phyloP scores from a whole-genome alignment of 768 basidiomycete species.

The Dioszegia aurantiaca region DNA sequence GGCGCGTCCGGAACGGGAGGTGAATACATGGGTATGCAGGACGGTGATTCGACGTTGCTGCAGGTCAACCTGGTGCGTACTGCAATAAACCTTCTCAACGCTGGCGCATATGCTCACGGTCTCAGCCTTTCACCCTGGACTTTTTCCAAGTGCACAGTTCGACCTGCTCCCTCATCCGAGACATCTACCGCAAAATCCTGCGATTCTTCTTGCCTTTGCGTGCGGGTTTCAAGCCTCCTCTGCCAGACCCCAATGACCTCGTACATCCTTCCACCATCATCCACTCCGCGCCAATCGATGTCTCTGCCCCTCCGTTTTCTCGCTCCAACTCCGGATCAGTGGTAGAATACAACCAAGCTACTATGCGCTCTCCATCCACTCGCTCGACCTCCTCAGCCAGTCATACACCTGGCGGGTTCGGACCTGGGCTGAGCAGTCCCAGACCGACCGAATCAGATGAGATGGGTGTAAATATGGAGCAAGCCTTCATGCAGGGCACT shows the following conservation, averaged over 20 bases:
- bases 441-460: background rate
- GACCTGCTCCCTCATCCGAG: slow-evolving; percentile 42
- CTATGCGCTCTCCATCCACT: slow-evolving; percentile 18
- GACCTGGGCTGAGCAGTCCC: background rate
- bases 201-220: slow-evolving; percentile 37
- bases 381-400: slow-evolving; percentile 25
- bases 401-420: slow-evolving; percentile 4
- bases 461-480: background rate
- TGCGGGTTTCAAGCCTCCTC: background rate
- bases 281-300: slow-evolving; percentile 34
- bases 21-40: slow-evolving; percentile 11
- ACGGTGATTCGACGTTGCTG: slow-evolving; percentile 33
- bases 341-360: background rate
- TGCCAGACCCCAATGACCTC: slow-evolving; percentile 10
- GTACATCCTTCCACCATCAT: slow-evolving; percentile 40
- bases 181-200: slow-evolving; percentile 45
- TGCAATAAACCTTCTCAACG: background rate
- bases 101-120: background rate
- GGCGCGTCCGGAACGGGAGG: slow-evolving; percentile 15
- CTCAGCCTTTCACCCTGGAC: slow-evolving; percentile 42
- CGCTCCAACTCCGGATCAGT: slow-evolving; percentile 6
- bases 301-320: background rate
- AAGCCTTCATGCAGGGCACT: slow-evolving; percentile 1
- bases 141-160: slow-evolving; percentile 33
- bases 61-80: slow-evolving; percentile 38